Percentiles rank a stretch among this genome's conserved stretches.
Conservation (phyloP, 495 filamentous ascomycete genomes). For the Filosporella fistucella region DNA sequence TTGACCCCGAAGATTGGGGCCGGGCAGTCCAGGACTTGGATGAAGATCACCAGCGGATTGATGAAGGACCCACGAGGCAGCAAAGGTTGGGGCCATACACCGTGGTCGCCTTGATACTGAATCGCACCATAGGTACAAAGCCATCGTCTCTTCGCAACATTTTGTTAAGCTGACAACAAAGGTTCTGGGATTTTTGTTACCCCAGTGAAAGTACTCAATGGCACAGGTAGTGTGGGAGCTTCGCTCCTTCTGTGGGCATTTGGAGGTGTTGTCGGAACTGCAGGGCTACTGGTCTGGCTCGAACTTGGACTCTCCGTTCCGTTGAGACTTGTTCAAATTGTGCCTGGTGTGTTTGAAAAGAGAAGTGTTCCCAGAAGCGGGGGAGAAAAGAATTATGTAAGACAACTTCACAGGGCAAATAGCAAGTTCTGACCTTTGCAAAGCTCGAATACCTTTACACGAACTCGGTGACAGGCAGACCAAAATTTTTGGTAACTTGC, state of each 20-base stretch:
- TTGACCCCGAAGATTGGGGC: constrained; percentile 8
- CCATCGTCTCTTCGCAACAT: background rate
- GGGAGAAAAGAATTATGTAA: constrained; percentile 18
- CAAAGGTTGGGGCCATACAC: constrained; percentile 9
- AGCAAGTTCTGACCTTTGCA: background rate
- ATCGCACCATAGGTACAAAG: constrained; percentile 15
- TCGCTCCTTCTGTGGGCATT: constrained; percentile 13
- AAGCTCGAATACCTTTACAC: constrained; percentile 15
- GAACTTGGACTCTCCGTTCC: constrained; percentile 12
- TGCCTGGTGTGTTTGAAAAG: background rate
- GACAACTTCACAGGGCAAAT: background rate
- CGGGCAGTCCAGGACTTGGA: background rate
- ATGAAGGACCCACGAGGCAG: constrained; percentile 5
- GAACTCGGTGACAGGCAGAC: constrained; percentile 3
- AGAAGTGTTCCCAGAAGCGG: constrained; percentile 17
- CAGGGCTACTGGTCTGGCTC: constrained; percentile 8
- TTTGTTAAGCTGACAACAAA: background rate
- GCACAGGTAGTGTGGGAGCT: constrained; percentile 13
- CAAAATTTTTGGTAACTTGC: constrained; percentile 31
- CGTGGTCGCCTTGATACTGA: constrained; percentile 13
- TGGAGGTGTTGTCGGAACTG: constrained; percentile 9
- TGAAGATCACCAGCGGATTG: constrained; percentile 5
- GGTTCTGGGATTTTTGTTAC: constrained; percentile 15
- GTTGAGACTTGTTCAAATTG: background rate
- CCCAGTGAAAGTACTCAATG: constrained; percentile 11